Evolutionary conservation across 2,329 filamentous ascomycete genomes (phyloP), one percentile per base, ranked within the genome.

Genomic region (Diaporthe ilicicola): DNA sequence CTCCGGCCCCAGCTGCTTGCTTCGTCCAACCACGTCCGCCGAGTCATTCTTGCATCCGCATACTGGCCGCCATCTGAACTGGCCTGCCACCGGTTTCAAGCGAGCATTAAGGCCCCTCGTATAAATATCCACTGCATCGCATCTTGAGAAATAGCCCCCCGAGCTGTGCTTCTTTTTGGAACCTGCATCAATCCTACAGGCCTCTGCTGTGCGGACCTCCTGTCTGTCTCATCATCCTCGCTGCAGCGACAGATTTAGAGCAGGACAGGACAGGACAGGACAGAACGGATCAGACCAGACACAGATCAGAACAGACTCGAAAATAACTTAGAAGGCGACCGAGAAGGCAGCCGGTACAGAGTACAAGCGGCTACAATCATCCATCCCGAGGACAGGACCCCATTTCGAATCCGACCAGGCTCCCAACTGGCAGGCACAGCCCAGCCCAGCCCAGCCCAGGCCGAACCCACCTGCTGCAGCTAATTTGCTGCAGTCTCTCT

Each of bases 81-180:
- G 55, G 55, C 55, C 55, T n/a, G 55, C 55, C 55, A 59, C 55
- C 22, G 24, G 24, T 59, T 59, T 59, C 37, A 37, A 59, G 55
- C 56, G 27, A 48, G 56, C 56, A 62, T 62, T 34, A 34, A 48
- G 27, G 42, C 27, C 39, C 42, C 7, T 48, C 27, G 27, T 62
- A 62, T 62, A 62, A 62, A 62, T 62, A 62, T 62, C 59, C 59
- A 62, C 59, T 34, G 59, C 59, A 34, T 48, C 59, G 59, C 59
- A 34, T 48, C 42, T 32, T 62, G 19, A 48, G 59, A 19, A 34
- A 62, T 22, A 62, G 59, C 59, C 27, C 42, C 56, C 51, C 50
- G 4, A 61, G 42, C 19, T 61, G 42, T 24, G 27, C 42, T 62
- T 32, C 42, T 29, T 22, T 48, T 62, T 48, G 24, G 27, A 48